A percentile compares a stretch with the other conserved stretches of the same genome.
phyloP scores from a whole-genome alignment of 1,284 basidiomycete species.

The Boletellus deceptivus region DNA sequence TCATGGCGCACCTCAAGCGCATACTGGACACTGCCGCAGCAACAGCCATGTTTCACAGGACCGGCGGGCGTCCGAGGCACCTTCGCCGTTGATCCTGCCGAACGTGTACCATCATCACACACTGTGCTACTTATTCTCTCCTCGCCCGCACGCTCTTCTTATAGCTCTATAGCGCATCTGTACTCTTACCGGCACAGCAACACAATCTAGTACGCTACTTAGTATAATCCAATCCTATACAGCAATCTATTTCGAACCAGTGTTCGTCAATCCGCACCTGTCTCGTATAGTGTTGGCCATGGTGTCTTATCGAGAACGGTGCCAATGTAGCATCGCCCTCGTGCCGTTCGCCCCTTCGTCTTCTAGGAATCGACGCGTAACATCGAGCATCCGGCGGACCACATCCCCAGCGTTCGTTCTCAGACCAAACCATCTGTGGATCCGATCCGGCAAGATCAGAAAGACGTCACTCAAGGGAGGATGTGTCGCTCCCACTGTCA shows the following conservation, averaged over 20 bases:
- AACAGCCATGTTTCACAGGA: conserved; percentile 7
- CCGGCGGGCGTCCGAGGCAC: conserved; percentile 11
- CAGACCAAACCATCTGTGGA: conserved; percentile 32
- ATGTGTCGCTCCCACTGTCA: conserved; percentile 54
- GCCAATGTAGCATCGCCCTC: background rate
- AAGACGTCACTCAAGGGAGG: conserved; percentile 64
- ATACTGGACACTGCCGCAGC: conserved; percentile 32
- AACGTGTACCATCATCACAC: background rate
- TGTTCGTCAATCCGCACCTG: too few species aligned
- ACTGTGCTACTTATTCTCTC: background rate
- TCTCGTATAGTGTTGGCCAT: background rate
- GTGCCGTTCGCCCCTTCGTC: conserved; percentile 1
- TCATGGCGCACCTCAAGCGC: conserved; percentile 51
- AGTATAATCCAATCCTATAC: background rate
- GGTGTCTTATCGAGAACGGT: conserved; percentile 8
- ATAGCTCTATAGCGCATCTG: conserved; percentile 2
- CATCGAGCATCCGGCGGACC: conserved; percentile 14
- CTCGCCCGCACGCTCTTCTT: too few species aligned
- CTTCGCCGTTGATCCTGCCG: conserved; percentile 6
- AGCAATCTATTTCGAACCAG: background rate
- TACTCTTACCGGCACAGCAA: conserved; percentile 13
- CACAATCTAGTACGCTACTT: background rate
- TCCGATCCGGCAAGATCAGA: conserved; percentile 60
- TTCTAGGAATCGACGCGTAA: conserved; percentile 12
- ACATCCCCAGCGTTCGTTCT: conserved; percentile 15